Evolutionary conservation across 176 grass and related monocot genomes (phyloP).

Genomic region (Aegilops speltoides): DNA sequence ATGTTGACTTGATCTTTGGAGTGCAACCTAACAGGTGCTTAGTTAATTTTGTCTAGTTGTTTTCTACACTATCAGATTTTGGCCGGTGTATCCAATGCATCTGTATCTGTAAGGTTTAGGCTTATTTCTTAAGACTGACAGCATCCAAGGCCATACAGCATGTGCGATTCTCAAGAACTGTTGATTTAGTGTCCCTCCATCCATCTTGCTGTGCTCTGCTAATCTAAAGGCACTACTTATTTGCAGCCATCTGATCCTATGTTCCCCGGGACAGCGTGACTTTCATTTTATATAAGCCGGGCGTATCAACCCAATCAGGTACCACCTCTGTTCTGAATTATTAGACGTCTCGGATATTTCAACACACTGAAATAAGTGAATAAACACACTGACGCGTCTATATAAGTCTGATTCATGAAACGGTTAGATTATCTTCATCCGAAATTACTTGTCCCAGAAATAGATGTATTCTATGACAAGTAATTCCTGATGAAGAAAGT

Average conservation of each 20-base stretch:
- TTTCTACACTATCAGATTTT: not conserved
- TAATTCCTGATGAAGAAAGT: too few species aligned
- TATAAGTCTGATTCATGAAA: too few species aligned
- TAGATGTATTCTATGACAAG: too few species aligned
- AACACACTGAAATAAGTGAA: too few species aligned
- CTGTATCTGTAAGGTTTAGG: not conserved
- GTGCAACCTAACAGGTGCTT: not conserved
- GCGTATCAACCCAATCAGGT: not conserved
- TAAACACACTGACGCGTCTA: too few species aligned
- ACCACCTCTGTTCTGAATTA: too few species aligned
- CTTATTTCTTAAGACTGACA: not conserved
- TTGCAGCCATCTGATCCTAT: not conserved
- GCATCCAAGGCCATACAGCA: not conserved
- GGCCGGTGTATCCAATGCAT: not conserved
- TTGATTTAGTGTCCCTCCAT: not conserved
- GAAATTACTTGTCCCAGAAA: too few species aligned
- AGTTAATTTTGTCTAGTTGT: not conserved
- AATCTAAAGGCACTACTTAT: not conserved
- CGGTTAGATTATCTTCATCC: too few species aligned
- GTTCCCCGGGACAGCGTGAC: not conserved
- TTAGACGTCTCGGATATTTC: too few species aligned
- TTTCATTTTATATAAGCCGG: slow-evolving; percentile 9
- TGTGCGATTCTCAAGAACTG: not conserved
- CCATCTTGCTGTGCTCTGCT: not conserved
- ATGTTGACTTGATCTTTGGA: not conserved